Conservation (phyloP, 2,329 filamentous ascomycete genomes). For the Fusarium sp. region DNA sequence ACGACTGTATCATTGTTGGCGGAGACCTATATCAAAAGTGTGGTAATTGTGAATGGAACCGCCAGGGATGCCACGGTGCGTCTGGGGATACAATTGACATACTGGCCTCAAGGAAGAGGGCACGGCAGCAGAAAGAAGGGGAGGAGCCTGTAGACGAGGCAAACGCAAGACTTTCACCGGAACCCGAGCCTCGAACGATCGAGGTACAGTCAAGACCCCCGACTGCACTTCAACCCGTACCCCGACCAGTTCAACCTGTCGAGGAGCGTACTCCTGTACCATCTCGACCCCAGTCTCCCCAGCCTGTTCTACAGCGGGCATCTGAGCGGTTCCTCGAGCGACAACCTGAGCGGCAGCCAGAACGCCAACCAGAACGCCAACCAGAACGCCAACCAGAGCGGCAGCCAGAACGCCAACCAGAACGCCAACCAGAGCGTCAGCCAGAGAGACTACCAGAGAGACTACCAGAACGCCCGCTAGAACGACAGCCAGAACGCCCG, state of each 20-base stretch:
- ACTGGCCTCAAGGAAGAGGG: constrained; percentile 31
- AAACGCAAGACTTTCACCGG: neutral
- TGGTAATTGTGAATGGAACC: constrained; percentile 68
- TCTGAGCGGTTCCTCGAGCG: constrained; percentile 12
- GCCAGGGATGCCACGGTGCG: constrained; percentile 56
- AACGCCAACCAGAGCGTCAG: neutral
- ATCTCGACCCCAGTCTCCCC: constrained; percentile 25
- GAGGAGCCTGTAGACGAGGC: constrained; percentile 13
- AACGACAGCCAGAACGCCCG: neutral
- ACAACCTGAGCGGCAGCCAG: constrained; percentile 7
- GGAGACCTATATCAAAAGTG: constrained; percentile 62
- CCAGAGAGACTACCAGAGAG: constrained; percentile 12
- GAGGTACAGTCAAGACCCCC: constrained; percentile 28
- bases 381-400: neutral
- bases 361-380: constrained; percentile 9
- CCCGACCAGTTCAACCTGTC: neutral
- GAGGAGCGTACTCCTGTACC: constrained; percentile 23
- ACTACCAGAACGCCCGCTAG: neutral
- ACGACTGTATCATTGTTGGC: constrained; percentile 62
- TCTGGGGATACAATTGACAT: constrained; percentile 47
- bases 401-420: neutral
- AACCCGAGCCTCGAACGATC: constrained; percentile 21
- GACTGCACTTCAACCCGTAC: neutral
- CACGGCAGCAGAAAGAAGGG: constrained; percentile 31
- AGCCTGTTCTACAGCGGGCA: constrained; percentile 10